These are phyloP conservation scores for Verticillium zaregamsianum DNA, from an alignment of 2,329 filamentous ascomycete species.

Conservation along the genomic window DNA sequence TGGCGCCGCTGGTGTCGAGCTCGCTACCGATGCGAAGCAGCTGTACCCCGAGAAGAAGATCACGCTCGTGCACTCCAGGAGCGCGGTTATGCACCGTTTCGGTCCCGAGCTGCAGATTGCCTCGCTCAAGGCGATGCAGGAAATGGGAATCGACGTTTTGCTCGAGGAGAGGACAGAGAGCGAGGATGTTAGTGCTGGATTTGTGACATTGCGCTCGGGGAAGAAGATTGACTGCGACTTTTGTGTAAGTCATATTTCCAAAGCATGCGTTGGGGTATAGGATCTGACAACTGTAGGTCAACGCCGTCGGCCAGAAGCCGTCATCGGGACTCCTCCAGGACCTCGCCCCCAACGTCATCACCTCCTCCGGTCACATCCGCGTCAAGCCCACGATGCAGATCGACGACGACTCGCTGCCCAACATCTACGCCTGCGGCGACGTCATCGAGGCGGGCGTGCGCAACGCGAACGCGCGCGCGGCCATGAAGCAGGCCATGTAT, in stretches of 20 bases:
- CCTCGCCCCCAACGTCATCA: slow-evolving; percentile 39
- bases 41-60: slow-evolving; percentile 52
- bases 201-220: slow-evolving; percentile 41
- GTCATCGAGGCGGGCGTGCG: slow-evolving; percentile 48
- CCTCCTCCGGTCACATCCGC: slow-evolving; percentile 42
- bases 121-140: slow-evolving; percentile 35
- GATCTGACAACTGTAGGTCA: slow-evolving; percentile 36
- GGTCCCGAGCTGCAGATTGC: slow-evolving; percentile 35
- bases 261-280: background rate
- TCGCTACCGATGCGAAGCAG: slow-evolving; percentile 55
- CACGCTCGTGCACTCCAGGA: slow-evolving; percentile 53
- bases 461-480: slow-evolving; percentile 52
- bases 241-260: slow-evolving; percentile 30
- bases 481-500: slow-evolving; percentile 46
- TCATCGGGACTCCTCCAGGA: slow-evolving; percentile 43
- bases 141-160: slow-evolving; percentile 45
- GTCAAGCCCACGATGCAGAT: slow-evolving; percentile 57
- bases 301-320: slow-evolving; percentile 56
- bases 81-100: slow-evolving; percentile 48
- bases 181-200: slow-evolving; percentile 28
- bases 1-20: slow-evolving; percentile 58
- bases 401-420: slow-evolving; percentile 36
- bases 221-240: slow-evolving; percentile 43
- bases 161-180: slow-evolving; percentile 42
- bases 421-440: slow-evolving; percentile 62